Conservation (phyloP, 805 yeast genomes). For the Metschnikowia drakensbergensis region DNA sequence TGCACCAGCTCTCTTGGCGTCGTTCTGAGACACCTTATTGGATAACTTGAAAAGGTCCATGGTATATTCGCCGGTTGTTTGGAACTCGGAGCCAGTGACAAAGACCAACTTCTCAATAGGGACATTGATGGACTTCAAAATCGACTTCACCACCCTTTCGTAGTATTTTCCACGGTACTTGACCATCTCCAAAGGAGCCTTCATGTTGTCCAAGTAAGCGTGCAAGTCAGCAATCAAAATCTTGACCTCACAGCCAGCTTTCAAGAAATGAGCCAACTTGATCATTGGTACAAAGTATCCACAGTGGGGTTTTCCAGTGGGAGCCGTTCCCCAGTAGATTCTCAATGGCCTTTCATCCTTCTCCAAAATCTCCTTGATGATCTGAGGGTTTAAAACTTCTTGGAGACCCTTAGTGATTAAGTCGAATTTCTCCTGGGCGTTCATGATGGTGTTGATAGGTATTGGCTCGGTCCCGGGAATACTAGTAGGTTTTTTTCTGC, state of each 20-base stretch:
- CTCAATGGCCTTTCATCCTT: conserved; percentile 77
- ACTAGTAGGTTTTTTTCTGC: conserved; percentile 3
- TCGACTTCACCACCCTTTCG: conserved; percentile 77
- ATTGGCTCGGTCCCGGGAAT: not conserved
- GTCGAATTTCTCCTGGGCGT: conserved; percentile 62
- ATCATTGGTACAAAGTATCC: conserved; percentile 99
- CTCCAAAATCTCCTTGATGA: conserved; percentile 79
- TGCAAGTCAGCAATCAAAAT: conserved; percentile 93
- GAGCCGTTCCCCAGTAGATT: conserved; percentile 99
- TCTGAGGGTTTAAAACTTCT: conserved; percentile 85
- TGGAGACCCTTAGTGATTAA: conserved; percentile 84
- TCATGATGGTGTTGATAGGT: conserved; percentile 24
- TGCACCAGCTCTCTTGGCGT: conserved; percentile 98
- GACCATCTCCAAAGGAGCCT: conserved; percentile 93
- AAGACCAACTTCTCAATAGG: conserved; percentile 86
- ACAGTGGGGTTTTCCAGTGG: conserved; percentile 98
- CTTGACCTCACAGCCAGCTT: conserved; percentile 93
- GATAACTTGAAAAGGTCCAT: conserved; percentile 85
- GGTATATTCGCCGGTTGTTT: conserved; percentile 70
- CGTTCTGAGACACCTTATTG: conserved; percentile 85
- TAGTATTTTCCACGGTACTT: conserved; percentile 86
- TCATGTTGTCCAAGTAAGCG: conserved; percentile 97
- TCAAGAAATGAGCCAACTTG: conserved; percentile 87
- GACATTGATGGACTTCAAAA: conserved; percentile 80
- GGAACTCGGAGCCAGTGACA: conserved; percentile 88